These are phyloP conservation scores for Obba rivulosa DNA, from an alignment of 768 basidiomycete genomes.

Conservation along the genomic window DNA sequence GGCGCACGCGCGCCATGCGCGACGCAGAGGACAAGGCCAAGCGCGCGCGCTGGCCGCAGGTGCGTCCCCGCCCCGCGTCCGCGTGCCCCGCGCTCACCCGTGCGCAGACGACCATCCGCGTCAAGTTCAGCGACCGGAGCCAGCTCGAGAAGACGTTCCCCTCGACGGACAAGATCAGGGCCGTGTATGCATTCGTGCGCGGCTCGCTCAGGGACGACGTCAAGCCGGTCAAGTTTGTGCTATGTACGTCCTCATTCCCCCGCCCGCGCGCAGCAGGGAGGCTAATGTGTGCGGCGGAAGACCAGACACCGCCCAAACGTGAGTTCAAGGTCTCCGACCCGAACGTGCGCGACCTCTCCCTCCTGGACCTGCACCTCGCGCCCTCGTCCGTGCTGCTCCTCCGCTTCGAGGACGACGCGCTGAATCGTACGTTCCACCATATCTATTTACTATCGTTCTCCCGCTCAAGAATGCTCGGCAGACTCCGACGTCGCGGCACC, in stretches of 20 bases:
- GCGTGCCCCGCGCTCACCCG: neutral
- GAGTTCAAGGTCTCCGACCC: slow-evolving; percentile 82
- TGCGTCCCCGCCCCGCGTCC: slow-evolving; percentile 26
- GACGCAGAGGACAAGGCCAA: slow-evolving; percentile 59
- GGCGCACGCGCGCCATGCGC: slow-evolving; percentile 57
- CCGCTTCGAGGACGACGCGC: slow-evolving; percentile 63
- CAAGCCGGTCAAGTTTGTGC: slow-evolving; percentile 73
- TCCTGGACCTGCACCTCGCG: slow-evolving; percentile 68
- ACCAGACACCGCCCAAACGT: slow-evolving; percentile 76
- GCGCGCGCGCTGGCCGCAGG: slow-evolving; percentile 68
- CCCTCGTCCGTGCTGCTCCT: slow-evolving; percentile 77
- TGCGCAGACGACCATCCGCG: slow-evolving; percentile 69
- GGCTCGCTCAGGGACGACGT: slow-evolving; percentile 66
- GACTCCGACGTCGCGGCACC: slow-evolving; percentile 59
- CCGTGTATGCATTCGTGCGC: slow-evolving; percentile 83
- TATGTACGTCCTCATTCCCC: slow-evolving; percentile 50
- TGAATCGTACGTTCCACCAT: slow-evolving; percentile 53
- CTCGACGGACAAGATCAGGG: slow-evolving; percentile 73
- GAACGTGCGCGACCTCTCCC: slow-evolving; percentile 57
- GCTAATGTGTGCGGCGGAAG: slow-evolving; percentile 34
- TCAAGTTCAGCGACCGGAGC: slow-evolving; percentile 77
- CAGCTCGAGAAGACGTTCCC: slow-evolving; percentile 76
- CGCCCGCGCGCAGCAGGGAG: too few species aligned
- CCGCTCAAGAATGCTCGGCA: slow-evolving; percentile 20
- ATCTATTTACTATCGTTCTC: neutral